Conservation (phyloP, 805 yeast species). For the Candida namnaoensis region DNA sequence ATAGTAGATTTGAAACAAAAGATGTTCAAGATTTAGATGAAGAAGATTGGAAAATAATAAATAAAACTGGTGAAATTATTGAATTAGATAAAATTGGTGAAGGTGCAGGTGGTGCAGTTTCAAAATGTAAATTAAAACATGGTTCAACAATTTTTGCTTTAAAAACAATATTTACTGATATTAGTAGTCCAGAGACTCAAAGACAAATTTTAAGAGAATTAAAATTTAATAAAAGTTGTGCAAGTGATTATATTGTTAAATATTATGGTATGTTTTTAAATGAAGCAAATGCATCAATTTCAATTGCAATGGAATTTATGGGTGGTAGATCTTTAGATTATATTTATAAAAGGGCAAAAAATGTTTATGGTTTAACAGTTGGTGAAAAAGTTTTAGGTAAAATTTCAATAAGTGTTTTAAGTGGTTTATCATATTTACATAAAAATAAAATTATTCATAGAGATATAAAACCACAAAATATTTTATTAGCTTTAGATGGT, state of each 20-base stretch:
- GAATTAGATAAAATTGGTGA: constrained; percentile 78
- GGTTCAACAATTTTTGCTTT: constrained; percentile 73
- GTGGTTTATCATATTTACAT: constrained; percentile 83
- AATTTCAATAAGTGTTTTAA: constrained; percentile 76
- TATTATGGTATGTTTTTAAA: constrained; percentile 90
- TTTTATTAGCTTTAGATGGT: constrained; percentile 66
- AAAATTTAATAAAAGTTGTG: constrained; percentile 77
- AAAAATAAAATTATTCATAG: constrained; percentile 85
- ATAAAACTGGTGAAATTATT: constrained; percentile 50
- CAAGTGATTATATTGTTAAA: constrained; percentile 77
- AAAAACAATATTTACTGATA: constrained; percentile 39
- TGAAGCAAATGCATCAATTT: constrained; percentile 69
- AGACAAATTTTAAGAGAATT: constrained; percentile 87
- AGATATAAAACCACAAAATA: constrained; percentile 94
- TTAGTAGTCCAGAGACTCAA: constrained; percentile 68
- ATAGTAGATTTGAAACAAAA: constrained; percentile 5
- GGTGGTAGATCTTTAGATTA: constrained; percentile 90
- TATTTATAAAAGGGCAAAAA: constrained; percentile 68
- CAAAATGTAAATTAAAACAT: constrained; percentile 57
- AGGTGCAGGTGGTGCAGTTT: constrained; percentile 90
- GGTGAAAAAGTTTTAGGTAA: constrained; percentile 91
- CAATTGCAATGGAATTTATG: constrained; percentile 96
- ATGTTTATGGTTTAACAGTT: constrained; percentile 65
- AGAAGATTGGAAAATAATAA: constrained; percentile 63
- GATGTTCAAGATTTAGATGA: constrained; percentile 55